Evolutionary conservation across 1,284 basidiomycete genomes (phyloP).

Genomic region (Leucoagaricus sp.): DNA sequence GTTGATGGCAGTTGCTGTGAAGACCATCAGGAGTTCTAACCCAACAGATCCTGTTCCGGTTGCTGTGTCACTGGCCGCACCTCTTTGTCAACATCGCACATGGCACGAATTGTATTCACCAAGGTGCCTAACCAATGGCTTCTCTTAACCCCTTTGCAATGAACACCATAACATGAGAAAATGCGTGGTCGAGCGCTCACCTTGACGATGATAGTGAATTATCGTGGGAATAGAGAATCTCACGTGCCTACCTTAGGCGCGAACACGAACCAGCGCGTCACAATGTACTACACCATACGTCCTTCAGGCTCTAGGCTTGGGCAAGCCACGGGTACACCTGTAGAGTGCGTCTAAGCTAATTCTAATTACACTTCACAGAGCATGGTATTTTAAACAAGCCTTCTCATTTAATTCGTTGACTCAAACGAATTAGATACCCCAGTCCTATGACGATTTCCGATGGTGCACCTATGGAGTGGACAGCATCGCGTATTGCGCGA

Average conservation of each 20-base stretch:
- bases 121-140: too few relatives aligned
- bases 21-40: not conserved
- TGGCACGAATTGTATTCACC: not conserved
- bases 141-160: too few relatives aligned
- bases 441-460: constrained; percentile 6
- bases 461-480: not conserved
- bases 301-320: too few relatives aligned
- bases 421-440: not conserved
- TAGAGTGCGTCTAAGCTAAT: too few relatives aligned
- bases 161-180: too few relatives aligned
- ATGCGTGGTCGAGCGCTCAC: too few relatives aligned
- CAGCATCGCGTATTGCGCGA: constrained; percentile 7
- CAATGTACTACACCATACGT: too few relatives aligned
- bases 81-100: constrained; percentile 1
- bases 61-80: not conserved
- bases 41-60: constrained; percentile 1
- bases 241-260: too few relatives aligned
- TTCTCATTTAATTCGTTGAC: not conserved
- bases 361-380: not conserved
- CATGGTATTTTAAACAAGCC: not conserved
- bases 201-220: too few relatives aligned
- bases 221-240: too few relatives aligned
- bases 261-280: too few relatives aligned
- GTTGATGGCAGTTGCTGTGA: constrained; percentile 8
- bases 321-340: too few relatives aligned